Evolutionary conservation across 352 stramenopile species (phyloP).

Genomic region (Pythium utonaiense): DNA sequence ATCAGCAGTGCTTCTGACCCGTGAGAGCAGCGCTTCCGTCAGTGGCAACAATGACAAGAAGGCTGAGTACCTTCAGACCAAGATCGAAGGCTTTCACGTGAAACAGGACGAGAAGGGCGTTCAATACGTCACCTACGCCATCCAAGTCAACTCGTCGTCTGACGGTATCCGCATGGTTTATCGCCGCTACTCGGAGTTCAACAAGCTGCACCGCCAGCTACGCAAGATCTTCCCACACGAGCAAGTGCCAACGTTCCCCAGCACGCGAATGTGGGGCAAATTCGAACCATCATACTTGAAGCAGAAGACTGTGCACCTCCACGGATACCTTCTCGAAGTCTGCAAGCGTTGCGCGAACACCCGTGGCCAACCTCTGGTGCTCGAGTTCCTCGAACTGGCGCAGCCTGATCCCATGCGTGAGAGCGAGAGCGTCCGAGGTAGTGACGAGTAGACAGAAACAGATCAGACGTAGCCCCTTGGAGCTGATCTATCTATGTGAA

Average conservation of each 20-base stretch:
- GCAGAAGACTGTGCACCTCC: constrained; percentile 65
- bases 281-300: constrained; percentile 81
- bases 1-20: constrained; percentile 72
- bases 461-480: background rate
- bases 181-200: constrained; percentile 77
- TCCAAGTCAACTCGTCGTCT: constrained; percentile 69
- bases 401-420: constrained; percentile 14
- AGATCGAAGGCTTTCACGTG: constrained; percentile 74
- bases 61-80: constrained; percentile 71
- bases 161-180: constrained; percentile 69
- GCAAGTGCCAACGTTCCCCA: constrained; percentile 62
- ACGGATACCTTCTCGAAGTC: constrained; percentile 68
- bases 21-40: constrained; percentile 25
- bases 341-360: constrained; percentile 76
- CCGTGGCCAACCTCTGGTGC: constrained; percentile 48
- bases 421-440: constrained; percentile 12
- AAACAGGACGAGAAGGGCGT: constrained; percentile 66
- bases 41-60: constrained; percentile 14
- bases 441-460: constrained; percentile 1
- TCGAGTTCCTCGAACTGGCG: constrained; percentile 63
- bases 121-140: constrained; percentile 74
- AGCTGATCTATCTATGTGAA: background rate
- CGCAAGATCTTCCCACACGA: constrained; percentile 78
- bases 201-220: constrained; percentile 65
- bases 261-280: constrained; percentile 82